These are phyloP conservation scores for Penicillium hesseltinei DNA, from an alignment of 2,329 filamentous ascomycete genomes.

Conservation along the genomic window DNA sequence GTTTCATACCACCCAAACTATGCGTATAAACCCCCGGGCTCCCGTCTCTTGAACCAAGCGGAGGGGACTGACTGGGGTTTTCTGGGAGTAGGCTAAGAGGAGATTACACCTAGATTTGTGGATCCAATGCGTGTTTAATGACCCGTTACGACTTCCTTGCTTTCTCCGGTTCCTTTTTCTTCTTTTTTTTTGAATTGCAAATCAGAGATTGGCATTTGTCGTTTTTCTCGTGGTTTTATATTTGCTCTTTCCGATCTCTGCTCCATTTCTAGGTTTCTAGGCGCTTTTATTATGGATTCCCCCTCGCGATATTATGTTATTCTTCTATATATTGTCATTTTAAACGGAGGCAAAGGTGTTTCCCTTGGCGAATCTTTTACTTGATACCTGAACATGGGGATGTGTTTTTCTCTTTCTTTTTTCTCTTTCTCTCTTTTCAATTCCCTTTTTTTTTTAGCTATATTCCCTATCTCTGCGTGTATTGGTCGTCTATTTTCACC, in stretches of 20 bases:
- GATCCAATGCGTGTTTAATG: constrained; percentile 20
- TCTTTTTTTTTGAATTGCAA: background rate
- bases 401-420: constrained; percentile 5
- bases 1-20: constrained; percentile 34
- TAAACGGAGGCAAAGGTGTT: constrained; percentile 22
- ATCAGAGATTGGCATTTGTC: constrained; percentile 12
- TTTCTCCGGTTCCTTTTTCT: constrained; percentile 9
- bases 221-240: constrained; percentile 8
- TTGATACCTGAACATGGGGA: constrained; percentile 23
- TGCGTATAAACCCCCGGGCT: constrained; percentile 32
- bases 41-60: constrained; percentile 37
- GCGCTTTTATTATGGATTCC: constrained; percentile 17
- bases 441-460: background rate
- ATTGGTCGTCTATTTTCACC: constrained; percentile 8
- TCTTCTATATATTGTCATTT: constrained; percentile 13
- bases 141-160: constrained; percentile 23
- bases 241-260: constrained; percentile 1
- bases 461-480: background rate
- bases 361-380: constrained; percentile 4
- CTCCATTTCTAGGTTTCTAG: constrained; percentile 5
- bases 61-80: constrained; percentile 44
- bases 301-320: constrained; percentile 8
- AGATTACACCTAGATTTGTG: constrained; percentile 17
- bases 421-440: background rate
- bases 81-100: constrained; percentile 37